Evolutionary conservation across 1,284 basidiomycete species (phyloP).

Genomic region (Ustilago cynodontis): DNA sequence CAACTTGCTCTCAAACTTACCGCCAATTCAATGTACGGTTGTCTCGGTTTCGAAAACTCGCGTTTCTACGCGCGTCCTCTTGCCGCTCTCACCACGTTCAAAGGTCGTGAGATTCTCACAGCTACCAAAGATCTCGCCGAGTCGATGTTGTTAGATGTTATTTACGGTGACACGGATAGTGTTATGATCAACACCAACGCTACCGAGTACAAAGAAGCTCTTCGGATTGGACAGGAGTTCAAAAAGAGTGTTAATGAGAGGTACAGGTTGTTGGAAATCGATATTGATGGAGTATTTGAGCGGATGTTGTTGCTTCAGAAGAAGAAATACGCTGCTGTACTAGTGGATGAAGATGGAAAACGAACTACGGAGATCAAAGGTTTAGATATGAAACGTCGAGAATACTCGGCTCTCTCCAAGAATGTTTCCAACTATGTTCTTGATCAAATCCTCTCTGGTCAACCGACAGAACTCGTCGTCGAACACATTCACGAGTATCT

Average conservation of each 20-base stretch:
- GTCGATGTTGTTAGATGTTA: slow-evolving; percentile 88
- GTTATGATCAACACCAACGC: slow-evolving; percentile 98
- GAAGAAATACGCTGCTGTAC: slow-evolving; percentile 99
- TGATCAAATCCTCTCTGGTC: slow-evolving; percentile 90
- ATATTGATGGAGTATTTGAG: slow-evolving; percentile 93
- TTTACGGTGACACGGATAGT: slow-evolving; percentile 98
- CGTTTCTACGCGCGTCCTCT: slow-evolving; percentile 97
- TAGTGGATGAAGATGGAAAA: slow-evolving; percentile 71
- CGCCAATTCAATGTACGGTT: slow-evolving; percentile 99
- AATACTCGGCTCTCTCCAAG: slow-evolving; percentile 93
- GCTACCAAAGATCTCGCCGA: slow-evolving; percentile 94
- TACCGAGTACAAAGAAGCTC: slow-evolving; percentile 85
- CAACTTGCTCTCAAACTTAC: slow-evolving; percentile 97
- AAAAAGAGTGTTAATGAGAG: slow-evolving; percentile 96
- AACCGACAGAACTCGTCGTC: slow-evolving; percentile 88
- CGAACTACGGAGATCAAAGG: slow-evolving; percentile 84
- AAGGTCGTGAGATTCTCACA: slow-evolving; percentile 96
- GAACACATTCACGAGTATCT: slow-evolving; percentile 94
- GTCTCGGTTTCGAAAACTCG: slow-evolving; percentile 96
- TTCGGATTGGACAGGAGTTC: slow-evolving; percentile 91
- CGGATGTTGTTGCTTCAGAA: slow-evolving; percentile 93
- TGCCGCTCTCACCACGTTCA: slow-evolving; percentile 95
- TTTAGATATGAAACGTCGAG: slow-evolving; percentile 98
- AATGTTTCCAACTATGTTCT: slow-evolving; percentile 78
- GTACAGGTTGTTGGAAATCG: slow-evolving; percentile 95